Evolutionary conservation across 306 rosid genomes (phyloP).

Genomic region (Quercus berberidifolia): DNA sequence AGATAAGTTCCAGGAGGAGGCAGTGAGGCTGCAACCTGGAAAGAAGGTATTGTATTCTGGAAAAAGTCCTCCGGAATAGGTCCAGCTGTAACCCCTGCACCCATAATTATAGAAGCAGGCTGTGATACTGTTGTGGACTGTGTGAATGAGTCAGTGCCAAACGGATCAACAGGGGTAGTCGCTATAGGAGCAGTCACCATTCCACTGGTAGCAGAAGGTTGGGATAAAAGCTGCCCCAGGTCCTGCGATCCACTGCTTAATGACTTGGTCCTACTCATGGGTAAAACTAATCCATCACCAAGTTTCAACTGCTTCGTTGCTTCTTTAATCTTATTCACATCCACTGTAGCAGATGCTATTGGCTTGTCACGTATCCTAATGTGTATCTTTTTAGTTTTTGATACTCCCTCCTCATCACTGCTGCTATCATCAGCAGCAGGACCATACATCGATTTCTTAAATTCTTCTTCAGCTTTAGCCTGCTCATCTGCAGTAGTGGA

Average conservation of each 20-base stretch:
- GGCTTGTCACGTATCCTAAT: slow-evolving; percentile 93
- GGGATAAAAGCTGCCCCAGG: slow-evolving; percentile 59
- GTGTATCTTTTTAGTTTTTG: slow-evolving; percentile 72
- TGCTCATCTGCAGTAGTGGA: slow-evolving; percentile 68
- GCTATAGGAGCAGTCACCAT: slow-evolving; percentile 37
- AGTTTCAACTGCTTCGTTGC: slow-evolving; percentile 89
- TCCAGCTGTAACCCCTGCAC: slow-evolving; percentile 46
- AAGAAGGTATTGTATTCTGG: slow-evolving; percentile 84
- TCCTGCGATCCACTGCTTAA: slow-evolving; percentile 65
- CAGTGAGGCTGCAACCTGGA: slow-evolving; percentile 82
- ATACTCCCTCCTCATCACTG: slow-evolving; percentile 87
- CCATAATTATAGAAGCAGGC: slow-evolving; percentile 36
- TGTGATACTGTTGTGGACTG: slow-evolving; percentile 53
- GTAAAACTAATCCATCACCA: slow-evolving; percentile 59
- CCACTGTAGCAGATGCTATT: slow-evolving; percentile 64
- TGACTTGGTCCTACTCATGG: slow-evolving; percentile 71
- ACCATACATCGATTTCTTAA: slow-evolving; percentile 90
- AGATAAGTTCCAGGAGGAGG: slow-evolving; percentile 89
- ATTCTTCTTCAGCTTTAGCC: slow-evolving; percentile 97
- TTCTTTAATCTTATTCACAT: slow-evolving; percentile 89
- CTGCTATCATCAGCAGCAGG: slow-evolving; percentile 83
- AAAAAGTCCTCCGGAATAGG: slow-evolving; percentile 99
- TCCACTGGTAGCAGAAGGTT: slow-evolving; percentile 41
- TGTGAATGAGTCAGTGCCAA: slow-evolving; percentile 51
- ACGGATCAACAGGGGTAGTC: slow-evolving; percentile 65